These are phyloP conservation scores for Gynochthodes officinalis DNA, from an alignment of 257 asterid genomes.

Conservation along the genomic window DNA sequence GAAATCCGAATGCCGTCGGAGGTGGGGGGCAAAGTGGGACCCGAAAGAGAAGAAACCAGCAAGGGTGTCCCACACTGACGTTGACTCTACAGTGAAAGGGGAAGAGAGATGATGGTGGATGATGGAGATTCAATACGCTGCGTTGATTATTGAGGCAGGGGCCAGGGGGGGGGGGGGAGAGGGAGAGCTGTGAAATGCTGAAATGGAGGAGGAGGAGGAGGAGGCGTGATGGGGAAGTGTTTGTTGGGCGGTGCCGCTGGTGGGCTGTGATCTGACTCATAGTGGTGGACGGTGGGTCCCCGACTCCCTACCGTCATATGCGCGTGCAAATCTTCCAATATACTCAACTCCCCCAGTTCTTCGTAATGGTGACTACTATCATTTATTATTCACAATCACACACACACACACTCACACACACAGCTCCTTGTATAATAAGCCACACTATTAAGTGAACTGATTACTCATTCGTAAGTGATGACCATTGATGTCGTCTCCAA, in stretches of 20 bases:
- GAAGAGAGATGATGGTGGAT: too few relatives aligned
- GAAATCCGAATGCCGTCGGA: slow-evolving; percentile 1
- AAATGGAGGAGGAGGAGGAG: not conserved
- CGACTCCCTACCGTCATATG: slow-evolving; percentile 10
- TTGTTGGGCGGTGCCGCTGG: slow-evolving; percentile 8
- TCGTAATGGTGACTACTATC: too few relatives aligned
- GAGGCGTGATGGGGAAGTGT: slow-evolving; percentile 6
- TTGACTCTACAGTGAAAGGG: slow-evolving; percentile 12
- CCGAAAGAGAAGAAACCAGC: not conserved
- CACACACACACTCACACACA: too few relatives aligned
- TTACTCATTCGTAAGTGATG: too few relatives aligned
- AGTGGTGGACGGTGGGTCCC: slow-evolving; percentile 14
- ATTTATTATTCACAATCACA: too few relatives aligned
- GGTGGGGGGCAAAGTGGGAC: slow-evolving; percentile 15
- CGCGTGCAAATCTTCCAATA: slow-evolving; percentile 7
- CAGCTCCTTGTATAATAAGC: too few relatives aligned
- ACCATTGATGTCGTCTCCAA: too few relatives aligned
- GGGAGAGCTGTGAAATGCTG: not conserved
- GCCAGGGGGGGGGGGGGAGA: too few relatives aligned
- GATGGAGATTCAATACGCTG: too few relatives aligned
- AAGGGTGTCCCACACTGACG: slow-evolving; percentile 12
- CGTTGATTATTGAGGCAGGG: too few relatives aligned
- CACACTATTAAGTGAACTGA: too few relatives aligned
- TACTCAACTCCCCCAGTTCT: too few relatives aligned
- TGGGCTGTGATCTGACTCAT: slow-evolving; percentile 7